These are phyloP conservation scores for Cladosporium sp. DNA, from an alignment of 2,329 filamentous ascomycete genomes.

Conservation along the genomic window DNA sequence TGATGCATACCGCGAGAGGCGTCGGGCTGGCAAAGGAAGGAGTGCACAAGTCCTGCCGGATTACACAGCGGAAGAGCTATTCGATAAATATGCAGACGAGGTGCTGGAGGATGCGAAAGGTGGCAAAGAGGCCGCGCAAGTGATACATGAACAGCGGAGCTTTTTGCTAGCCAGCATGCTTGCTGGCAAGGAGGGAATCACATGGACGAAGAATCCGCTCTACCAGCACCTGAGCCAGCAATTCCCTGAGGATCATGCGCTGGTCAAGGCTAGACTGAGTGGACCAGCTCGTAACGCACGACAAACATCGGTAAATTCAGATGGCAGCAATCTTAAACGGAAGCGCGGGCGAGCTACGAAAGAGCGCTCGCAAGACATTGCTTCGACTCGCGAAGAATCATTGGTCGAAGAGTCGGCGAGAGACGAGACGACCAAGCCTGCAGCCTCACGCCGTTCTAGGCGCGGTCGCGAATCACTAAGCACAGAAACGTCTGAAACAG, in stretches of 20 bases:
- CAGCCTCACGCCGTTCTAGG: slow-evolving; percentile 5
- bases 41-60: slow-evolving; percentile 29
- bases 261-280: slow-evolving; percentile 20
- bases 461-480: slow-evolving; percentile 17
- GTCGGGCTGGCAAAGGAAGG: slow-evolving; percentile 39
- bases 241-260: slow-evolving; percentile 34
- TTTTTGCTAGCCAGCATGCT: slow-evolving; percentile 50
- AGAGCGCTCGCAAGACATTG: slow-evolving; percentile 16
- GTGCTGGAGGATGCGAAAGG: slow-evolving; percentile 26
- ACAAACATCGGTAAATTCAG: slow-evolving; percentile 21
- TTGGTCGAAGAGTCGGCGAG: slow-evolving; percentile 13
- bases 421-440: neutral
- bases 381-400: slow-evolving; percentile 20
- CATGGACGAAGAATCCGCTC: slow-evolving; percentile 46
- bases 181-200: slow-evolving; percentile 44
- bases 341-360: slow-evolving; percentile 25
- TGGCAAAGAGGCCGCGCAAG: slow-evolving; percentile 26
- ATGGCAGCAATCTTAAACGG: slow-evolving; percentile 23
- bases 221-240: slow-evolving; percentile 42
- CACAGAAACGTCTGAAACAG: slow-evolving; percentile 17
- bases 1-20: slow-evolving; percentile 51
- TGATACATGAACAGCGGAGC: slow-evolving; percentile 35
- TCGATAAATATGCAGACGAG: slow-evolving; percentile 36
- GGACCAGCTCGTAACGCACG: slow-evolving; percentile 18
- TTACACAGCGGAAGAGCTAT: slow-evolving; percentile 42